A percentile compares a stretch with the other conserved stretches of the same genome.
phyloP scores from a whole-genome alignment of 352 stramenopile genomes.

The Phytophthora pisi region DNA sequence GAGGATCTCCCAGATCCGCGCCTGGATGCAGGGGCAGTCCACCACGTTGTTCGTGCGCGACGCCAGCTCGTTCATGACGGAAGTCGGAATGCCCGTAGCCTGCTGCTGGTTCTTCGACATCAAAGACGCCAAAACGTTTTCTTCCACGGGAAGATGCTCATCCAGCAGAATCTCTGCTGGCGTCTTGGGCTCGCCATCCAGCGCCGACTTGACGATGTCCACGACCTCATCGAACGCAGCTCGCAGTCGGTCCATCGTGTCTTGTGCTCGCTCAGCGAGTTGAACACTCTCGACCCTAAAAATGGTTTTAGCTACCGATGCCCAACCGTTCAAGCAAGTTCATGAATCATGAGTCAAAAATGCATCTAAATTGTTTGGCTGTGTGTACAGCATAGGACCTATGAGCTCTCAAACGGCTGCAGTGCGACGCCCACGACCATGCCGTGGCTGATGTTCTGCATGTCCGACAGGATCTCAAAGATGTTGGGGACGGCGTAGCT shows the following conservation, averaged over 20 bases:
- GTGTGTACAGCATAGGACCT: conserved; percentile 37
- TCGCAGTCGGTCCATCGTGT: conserved; percentile 59
- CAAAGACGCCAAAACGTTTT: conserved; percentile 50
- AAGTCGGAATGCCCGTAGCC: conserved; percentile 50
- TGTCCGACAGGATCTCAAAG: conserved; percentile 79
- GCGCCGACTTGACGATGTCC: conserved; percentile 61
- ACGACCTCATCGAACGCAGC: conserved; percentile 67
- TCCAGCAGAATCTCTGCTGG: conserved; percentile 70
- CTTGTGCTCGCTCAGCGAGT: neutral
- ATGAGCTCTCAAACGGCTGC: conserved; percentile 63
- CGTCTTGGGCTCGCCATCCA: conserved; percentile 62
- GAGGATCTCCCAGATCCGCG: conserved; percentile 72
- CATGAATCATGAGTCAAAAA: conserved; percentile 13
- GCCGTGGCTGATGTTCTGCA: conserved; percentile 66
- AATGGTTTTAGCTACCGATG: conserved; percentile 6
- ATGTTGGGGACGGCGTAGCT: conserved; percentile 73
- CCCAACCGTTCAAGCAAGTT: neutral
- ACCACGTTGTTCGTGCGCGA: conserved; percentile 75
- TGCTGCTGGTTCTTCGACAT: conserved; percentile 44
- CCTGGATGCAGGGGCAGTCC: conserved; percentile 76
- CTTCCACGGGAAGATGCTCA: conserved; percentile 60
- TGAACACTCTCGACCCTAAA: conserved; percentile 15
- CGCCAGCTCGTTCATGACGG: conserved; percentile 62
- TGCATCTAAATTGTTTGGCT: conserved; percentile 33
- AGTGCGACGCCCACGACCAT: conserved; percentile 63